Conservation (phyloP, 257 asterid species). For the Ocimum tenuiflorum region DNA sequence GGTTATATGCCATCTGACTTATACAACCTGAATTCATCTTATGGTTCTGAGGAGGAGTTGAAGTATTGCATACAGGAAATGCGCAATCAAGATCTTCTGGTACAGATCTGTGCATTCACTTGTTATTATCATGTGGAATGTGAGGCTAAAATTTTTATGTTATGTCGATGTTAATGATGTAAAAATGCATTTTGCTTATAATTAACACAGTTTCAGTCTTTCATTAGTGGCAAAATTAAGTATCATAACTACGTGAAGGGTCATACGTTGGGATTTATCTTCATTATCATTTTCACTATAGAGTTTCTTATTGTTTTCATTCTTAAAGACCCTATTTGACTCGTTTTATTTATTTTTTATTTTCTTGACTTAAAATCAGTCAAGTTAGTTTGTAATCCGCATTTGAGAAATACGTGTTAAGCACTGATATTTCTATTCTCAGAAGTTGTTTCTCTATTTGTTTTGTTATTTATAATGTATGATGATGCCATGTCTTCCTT, state of each 20-base stretch:
- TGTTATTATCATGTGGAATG: background rate
- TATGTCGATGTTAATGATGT: too few species aligned
- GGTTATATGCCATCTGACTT: slow-evolving; percentile 21
- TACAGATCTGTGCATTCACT: background rate
- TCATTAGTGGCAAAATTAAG: background rate
- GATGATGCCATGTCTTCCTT: background rate
- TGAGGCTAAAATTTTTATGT: background rate
- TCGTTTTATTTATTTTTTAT: background rate
- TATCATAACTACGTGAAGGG: background rate
- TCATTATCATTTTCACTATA: background rate
- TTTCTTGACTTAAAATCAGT: background rate
- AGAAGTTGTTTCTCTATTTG: background rate
- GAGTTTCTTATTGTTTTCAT: background rate
- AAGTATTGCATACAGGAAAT: slow-evolving; percentile 14
- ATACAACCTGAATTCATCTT: slow-evolving; percentile 14
- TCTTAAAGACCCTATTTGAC: background rate
- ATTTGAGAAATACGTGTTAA: background rate
- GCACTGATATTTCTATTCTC: background rate
- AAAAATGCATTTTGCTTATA: too few species aligned
- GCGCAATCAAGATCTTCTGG: slow-evolving; percentile 19
- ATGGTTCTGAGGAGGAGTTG: slow-evolving; percentile 11
- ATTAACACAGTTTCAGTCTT: too few species aligned
- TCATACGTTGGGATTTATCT: background rate
- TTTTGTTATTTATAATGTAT: background rate
- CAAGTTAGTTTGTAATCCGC: background rate